These are phyloP conservation scores for Metschnikowia similis DNA, from an alignment of 805 yeast genomes.

Conservation along the genomic window DNA sequence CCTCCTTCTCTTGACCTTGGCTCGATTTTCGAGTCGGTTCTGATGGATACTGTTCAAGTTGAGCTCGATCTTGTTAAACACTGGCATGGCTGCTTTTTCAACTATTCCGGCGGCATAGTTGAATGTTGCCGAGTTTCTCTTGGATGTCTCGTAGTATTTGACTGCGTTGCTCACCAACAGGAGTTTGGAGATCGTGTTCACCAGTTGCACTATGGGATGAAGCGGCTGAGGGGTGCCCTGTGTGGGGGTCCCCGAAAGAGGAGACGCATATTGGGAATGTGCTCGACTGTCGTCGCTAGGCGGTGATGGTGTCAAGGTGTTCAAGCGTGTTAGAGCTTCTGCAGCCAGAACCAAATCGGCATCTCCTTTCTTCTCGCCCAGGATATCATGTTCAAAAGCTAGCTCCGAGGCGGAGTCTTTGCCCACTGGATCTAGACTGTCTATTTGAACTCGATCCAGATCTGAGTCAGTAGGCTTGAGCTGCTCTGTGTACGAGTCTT, in stretches of 20 bases:
- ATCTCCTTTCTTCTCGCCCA: slow-evolving; percentile 8
- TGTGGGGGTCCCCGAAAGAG: slow-evolving; percentile 11
- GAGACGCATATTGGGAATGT: slow-evolving; percentile 12
- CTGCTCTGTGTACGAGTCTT: neutral
- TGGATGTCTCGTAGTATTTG: slow-evolving; percentile 43
- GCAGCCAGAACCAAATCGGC: slow-evolving; percentile 36
- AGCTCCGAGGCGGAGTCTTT: neutral
- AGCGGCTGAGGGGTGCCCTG: slow-evolving; percentile 15
- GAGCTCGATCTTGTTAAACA: slow-evolving; percentile 46
- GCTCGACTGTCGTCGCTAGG: slow-evolving; percentile 7
- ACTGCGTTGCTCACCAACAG: slow-evolving; percentile 48
- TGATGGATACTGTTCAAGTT: slow-evolving; percentile 41
- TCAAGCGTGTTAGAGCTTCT: slow-evolving; percentile 38
- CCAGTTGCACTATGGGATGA: slow-evolving; percentile 39
- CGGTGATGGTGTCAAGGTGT: slow-evolving; percentile 21
- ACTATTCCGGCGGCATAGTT: slow-evolving; percentile 60
- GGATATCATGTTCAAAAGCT: neutral
- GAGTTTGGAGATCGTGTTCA: slow-evolving; percentile 34
- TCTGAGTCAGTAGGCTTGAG: neutral
- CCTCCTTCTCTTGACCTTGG: slow-evolving; percentile 13
- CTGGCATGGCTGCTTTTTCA: slow-evolving; percentile 52
- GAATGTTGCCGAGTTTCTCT: slow-evolving; percentile 45
- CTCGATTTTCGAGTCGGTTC: slow-evolving; percentile 20
- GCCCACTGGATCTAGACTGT: neutral
- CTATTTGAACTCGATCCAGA: neutral